Evolutionary conservation across 2,329 filamentous ascomycete genomes (phyloP).

Genomic region (Fusarium newnesense): DNA sequence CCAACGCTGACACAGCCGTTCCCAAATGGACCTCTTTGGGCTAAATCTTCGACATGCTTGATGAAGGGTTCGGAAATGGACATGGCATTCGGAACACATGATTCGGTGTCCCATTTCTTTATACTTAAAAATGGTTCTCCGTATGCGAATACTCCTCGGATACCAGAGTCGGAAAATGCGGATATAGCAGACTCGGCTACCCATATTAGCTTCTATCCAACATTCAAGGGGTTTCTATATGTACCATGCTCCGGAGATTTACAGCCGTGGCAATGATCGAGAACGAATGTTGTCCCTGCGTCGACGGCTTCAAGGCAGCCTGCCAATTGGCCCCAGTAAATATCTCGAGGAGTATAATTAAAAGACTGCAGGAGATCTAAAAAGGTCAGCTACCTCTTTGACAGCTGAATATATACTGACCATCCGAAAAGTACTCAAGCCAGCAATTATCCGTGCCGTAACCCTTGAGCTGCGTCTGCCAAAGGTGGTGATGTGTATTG

Average conservation of each 20-base stretch:
- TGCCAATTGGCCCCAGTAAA: background rate
- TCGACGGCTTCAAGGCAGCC: background rate
- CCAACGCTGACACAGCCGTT: background rate
- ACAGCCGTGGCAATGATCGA: background rate
- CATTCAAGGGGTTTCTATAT: fast-evolving
- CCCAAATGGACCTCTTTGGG: background rate
- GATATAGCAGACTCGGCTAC: background rate
- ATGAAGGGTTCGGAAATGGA: background rate
- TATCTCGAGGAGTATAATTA: background rate
- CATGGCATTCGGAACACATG: background rate
- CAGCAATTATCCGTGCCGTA: background rate
- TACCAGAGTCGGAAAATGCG: background rate
- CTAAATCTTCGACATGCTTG: background rate
- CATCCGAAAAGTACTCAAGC: background rate
- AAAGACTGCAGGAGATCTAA: background rate
- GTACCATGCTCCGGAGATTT: background rate
- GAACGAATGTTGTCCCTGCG: background rate
- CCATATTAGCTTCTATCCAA: background rate
- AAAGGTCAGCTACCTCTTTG: background rate
- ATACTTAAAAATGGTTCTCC: background rate
- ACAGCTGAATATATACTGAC: background rate
- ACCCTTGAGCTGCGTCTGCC: slow-evolving; percentile 17
- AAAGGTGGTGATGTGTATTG: slow-evolving; percentile 31
- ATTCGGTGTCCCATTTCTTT: background rate
- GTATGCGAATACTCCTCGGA: background rate